Conservation (phyloP, 2,329 filamentous ascomycete genomes). For the Penicillium janthinellum region DNA sequence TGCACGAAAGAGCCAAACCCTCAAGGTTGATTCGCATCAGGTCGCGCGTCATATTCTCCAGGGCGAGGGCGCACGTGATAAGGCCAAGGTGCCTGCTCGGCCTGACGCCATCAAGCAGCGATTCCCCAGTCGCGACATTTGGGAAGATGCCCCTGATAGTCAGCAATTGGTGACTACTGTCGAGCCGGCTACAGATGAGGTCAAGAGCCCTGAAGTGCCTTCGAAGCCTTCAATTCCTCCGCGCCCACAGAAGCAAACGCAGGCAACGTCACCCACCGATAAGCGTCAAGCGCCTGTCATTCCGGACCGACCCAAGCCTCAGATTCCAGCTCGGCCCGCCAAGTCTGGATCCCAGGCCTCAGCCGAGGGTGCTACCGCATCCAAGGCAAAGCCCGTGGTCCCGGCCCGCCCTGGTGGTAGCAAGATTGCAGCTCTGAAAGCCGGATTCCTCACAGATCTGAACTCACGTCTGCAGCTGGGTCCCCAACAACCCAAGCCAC, state of each 20-base stretch:
- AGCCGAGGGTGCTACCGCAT: conserved; percentile 32
- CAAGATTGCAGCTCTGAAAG: conserved; percentile 90
- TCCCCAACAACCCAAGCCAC: conserved; percentile 75
- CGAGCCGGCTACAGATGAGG: conserved; percentile 55
- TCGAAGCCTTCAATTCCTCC: conserved; percentile 37
- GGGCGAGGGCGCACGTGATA: conserved; percentile 27
- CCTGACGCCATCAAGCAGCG: conserved; percentile 62
- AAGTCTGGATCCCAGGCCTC: conserved; percentile 48
- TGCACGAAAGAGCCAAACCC: conserved; percentile 43
- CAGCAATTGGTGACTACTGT: conserved; percentile 73
- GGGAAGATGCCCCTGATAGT: conserved; percentile 91
- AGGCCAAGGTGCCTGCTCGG: conserved; percentile 39
- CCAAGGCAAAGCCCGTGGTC: conserved; percentile 79
- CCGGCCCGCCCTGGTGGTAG: conserved; percentile 75
- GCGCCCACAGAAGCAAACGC: conserved; percentile 39
- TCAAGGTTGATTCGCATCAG: conserved; percentile 41
- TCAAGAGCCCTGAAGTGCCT: conserved; percentile 41
- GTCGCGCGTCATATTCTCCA: conserved; percentile 38
- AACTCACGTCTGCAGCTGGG: conserved; percentile 87
- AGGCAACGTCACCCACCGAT: conserved; percentile 51
- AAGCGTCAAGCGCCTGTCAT: conserved; percentile 54
- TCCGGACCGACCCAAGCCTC: conserved; percentile 64
- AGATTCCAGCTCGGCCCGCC: conserved; percentile 65
- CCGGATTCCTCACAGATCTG: conserved; percentile 88
- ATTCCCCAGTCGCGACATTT: conserved; percentile 90